Evolutionary conservation across 352 stramenopile genomes (phyloP).

Genomic region (Blastocystis sp.): DNA sequence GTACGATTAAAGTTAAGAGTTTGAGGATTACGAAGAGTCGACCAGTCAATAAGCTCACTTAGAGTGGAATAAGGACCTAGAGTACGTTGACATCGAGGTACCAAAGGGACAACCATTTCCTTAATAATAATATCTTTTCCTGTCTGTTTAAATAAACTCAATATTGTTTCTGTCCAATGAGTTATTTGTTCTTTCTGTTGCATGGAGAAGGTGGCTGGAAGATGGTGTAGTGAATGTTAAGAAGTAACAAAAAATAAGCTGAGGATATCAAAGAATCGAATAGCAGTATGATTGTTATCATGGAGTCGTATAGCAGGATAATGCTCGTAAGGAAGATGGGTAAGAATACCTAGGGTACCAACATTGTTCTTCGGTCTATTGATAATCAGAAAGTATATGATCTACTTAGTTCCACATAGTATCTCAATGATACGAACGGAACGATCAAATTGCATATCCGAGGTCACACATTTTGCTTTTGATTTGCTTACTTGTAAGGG

Average conservation of each 20-base stretch:
- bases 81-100: neutral
- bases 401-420: neutral
- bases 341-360: neutral
- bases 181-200: neutral
- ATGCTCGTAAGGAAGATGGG: neutral
- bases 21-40: neutral
- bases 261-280: constrained; percentile 52
- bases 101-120: neutral
- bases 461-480: too few species aligned
- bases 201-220: neutral
- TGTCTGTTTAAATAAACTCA: neutral
- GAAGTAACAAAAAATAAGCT: neutral
- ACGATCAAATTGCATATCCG: neutral
- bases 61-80: neutral
- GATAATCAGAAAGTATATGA: too few species aligned
- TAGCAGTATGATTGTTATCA: neutral
- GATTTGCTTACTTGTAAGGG: too few species aligned
- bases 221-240: constrained; percentile 11
- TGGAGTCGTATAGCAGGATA: constrained; percentile 12
- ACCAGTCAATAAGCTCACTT: constrained; percentile 3
- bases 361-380: too few species aligned
- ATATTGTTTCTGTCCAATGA: neutral
- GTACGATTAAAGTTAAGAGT: neutral
- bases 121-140: neutral
- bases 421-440: neutral